phyloP scores from a whole-genome alignment of 2,329 filamentous ascomycete genomes.

The Clonostachys rhizophaga region DNA sequence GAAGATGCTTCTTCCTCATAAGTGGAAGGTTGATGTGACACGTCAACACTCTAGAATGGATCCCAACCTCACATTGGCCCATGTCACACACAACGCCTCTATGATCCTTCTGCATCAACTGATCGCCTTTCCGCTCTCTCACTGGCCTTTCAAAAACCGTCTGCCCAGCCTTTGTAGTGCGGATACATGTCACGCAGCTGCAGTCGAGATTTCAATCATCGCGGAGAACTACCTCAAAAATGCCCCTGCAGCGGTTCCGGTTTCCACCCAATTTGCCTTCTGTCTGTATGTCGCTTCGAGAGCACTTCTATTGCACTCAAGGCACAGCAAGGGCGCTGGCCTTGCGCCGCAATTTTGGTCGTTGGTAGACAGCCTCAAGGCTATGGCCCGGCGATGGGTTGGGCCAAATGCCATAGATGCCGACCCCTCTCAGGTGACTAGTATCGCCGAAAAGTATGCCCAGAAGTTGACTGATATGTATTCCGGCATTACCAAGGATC shows the following conservation, averaged over 20 bases:
- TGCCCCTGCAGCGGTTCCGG: constrained; percentile 14
- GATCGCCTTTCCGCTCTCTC: constrained; percentile 34
- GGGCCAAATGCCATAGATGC: not conserved
- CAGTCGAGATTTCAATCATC: constrained; percentile 38
- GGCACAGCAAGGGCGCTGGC: no score
- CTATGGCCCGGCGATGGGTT: not conserved
- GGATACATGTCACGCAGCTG: constrained; percentile 41
- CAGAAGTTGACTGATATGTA: not conserved
- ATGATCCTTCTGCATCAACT: constrained; percentile 43
- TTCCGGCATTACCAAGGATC: not conserved
- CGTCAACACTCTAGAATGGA: constrained; percentile 27
- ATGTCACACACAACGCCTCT: constrained; percentile 43
- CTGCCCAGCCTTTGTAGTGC: constrained; percentile 38
- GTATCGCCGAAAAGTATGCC: not conserved
- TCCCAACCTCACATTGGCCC: constrained; percentile 43
- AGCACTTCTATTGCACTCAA: constrained; percentile 21
- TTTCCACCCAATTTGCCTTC: constrained; percentile 34
- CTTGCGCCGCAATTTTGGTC: no score
- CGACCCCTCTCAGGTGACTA: no score
- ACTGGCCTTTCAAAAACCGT: constrained; percentile 17
- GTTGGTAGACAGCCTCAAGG: not conserved
- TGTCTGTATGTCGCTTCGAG: constrained; percentile 39
- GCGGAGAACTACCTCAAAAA: constrained; percentile 37
- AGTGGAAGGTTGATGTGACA: constrained; percentile 28
- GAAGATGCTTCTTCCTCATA: constrained; percentile 37